These are phyloP conservation scores for Backusella liffmaniae DNA, from an alignment of 192 early-diverging fungal species.

Conservation along the genomic window DNA sequence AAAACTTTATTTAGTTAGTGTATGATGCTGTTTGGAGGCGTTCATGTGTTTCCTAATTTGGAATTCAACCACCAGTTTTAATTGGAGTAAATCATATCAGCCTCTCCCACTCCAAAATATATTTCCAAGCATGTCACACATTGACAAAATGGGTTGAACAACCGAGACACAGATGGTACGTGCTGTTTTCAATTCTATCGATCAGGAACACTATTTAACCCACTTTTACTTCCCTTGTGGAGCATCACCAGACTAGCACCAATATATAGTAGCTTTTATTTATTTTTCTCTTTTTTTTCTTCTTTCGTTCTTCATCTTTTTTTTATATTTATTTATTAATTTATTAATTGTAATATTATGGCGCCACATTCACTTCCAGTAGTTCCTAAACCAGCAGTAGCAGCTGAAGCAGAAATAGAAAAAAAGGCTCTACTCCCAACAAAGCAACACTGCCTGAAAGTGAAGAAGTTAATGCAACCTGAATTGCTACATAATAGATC, in stretches of 20 bases:
- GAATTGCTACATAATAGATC: neutral
- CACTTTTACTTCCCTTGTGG: neutral
- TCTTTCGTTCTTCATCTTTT: neutral
- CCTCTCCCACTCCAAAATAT: neutral
- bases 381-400: neutral
- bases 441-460: slow-evolving; percentile 36
- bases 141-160: slow-evolving; percentile 1
- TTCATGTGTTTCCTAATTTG: neutral
- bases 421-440: slow-evolving; percentile 16
- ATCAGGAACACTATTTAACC: neutral
- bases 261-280: neutral
- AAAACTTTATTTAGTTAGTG: neutral
- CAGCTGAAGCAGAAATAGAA: neutral
- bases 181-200: neutral
- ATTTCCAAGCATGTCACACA: neutral
- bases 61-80: neutral
- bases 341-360: slow-evolving; percentile 10
- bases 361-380: slow-evolving; percentile 15
- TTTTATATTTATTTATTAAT: neutral
- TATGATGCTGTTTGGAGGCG: neutral
- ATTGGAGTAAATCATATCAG: neutral
- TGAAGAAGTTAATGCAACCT: slow-evolving; percentile 20
- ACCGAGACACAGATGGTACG: slow-evolving; percentile 7
- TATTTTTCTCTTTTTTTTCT: neutral
- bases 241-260: slow-evolving; percentile 4